Evolutionary conservation across 2,329 filamentous ascomycete genomes (phyloP).

Genomic region (Neonectria magnoliae): DNA sequence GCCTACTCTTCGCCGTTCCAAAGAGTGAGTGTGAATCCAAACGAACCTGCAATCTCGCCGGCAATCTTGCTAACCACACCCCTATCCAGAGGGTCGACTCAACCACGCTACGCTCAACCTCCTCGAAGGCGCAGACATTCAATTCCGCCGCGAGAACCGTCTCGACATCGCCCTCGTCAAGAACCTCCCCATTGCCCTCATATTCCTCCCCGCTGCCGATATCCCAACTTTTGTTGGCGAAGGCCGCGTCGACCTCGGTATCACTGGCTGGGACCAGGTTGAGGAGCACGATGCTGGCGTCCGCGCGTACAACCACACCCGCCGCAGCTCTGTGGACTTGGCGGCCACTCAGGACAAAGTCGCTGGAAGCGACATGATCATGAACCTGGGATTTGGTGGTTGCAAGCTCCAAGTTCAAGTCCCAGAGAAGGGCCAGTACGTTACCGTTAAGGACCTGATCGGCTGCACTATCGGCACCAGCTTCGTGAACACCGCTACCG

Average conservation of each 20-base stretch:
- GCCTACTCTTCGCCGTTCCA: slow-evolving; percentile 95
- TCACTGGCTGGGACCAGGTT: slow-evolving; percentile 93
- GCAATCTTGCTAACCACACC: not conserved
- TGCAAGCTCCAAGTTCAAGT: slow-evolving; percentile 98
- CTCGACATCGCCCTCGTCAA: slow-evolving; percentile 98
- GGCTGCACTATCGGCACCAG: slow-evolving; percentile 96
- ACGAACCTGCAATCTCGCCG: not conserved
- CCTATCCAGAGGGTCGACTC: slow-evolving; percentile 82
- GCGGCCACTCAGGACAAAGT: slow-evolving; percentile 51
- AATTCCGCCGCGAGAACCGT: slow-evolving; percentile 93
- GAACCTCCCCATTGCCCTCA: slow-evolving; percentile 92
- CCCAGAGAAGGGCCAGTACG: slow-evolving; percentile 81
- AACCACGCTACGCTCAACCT: slow-evolving; percentile 90
- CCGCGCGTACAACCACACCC: slow-evolving; percentile 58
- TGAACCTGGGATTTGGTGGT: slow-evolving; percentile 89
- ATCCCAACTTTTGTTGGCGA: slow-evolving; percentile 98
- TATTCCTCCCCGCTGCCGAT: slow-evolving; percentile 96
- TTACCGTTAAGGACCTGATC: slow-evolving; percentile 78
- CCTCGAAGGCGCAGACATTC: slow-evolving; percentile 91
- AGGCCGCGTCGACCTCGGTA: slow-evolving; percentile 91
- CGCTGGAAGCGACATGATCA: slow-evolving; percentile 81
- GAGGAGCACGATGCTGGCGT: slow-evolving; percentile 83
- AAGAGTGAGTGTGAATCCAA: slow-evolving; percentile 77
- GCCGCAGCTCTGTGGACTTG: slow-evolving; percentile 54
- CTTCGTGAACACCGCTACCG: slow-evolving; percentile 84